These are phyloP conservation scores for Exidia glandulosa DNA, from an alignment of 768 basidiomycete genomes.

Conservation along the genomic window DNA sequence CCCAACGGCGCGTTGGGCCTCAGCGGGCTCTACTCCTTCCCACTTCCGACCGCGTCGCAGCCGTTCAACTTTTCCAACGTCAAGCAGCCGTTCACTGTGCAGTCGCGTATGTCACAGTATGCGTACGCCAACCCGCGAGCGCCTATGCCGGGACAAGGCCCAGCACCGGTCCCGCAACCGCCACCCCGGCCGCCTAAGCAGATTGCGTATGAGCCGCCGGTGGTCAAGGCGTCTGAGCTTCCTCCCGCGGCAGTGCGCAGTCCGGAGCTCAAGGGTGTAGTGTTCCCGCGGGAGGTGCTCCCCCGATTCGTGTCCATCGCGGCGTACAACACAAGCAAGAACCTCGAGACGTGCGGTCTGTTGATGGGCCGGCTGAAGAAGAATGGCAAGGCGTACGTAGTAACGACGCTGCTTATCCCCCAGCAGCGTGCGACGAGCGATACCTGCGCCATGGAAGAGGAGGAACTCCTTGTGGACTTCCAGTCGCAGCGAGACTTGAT, in stretches of 20 bases:
- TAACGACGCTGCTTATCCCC: constrained; percentile 81
- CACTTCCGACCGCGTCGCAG: constrained; percentile 25
- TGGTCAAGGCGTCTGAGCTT: constrained; percentile 6
- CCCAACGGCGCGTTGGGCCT: not conserved
- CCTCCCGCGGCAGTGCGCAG: not conserved
- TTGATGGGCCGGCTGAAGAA: constrained; percentile 57
- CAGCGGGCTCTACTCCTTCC: constrained; percentile 13
- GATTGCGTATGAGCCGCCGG: constrained; percentile 11
- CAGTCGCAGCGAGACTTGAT: constrained; percentile 72
- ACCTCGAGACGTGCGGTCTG: constrained; percentile 80
- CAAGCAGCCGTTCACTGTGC: constrained; percentile 5
- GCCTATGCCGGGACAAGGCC: constrained; percentile 8
- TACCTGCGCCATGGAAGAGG: constrained; percentile 88
- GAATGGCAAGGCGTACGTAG: constrained; percentile 46
- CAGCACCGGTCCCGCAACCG: constrained; percentile 6
- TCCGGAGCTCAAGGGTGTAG: constrained; percentile 48
- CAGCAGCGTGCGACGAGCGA: constrained; percentile 80
- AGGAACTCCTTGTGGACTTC: constrained; percentile 77
- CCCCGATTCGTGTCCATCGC: constrained; percentile 69
- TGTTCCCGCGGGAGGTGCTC: constrained; percentile 63
- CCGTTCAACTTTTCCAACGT: constrained; percentile 13
- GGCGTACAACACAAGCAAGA: constrained; percentile 61
- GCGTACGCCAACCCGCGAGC: not conserved
- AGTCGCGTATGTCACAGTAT: not conserved
- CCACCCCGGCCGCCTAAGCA: not conserved